Evolutionary conservation across 1,284 basidiomycete genomes (phyloP), one percentile per base, ranked within the genome.

Genomic region (Quambalaria eucalypti): DNA sequence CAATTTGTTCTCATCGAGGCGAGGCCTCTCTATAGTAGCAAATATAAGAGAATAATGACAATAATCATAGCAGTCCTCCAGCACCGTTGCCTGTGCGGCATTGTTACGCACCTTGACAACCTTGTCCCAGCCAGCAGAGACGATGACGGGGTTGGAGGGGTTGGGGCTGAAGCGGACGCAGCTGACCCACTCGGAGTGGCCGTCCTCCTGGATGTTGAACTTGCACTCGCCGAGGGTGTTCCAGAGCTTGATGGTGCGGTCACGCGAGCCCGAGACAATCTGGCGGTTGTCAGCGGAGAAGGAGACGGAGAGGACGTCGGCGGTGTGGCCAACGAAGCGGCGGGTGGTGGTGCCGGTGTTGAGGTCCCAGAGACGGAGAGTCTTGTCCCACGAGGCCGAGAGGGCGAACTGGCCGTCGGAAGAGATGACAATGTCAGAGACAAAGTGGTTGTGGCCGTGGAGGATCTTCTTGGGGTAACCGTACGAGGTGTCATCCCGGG

Each of bases 191-290:
- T 75, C 73, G 47, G 71, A 64, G 71, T 75, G 95, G 67, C 93
- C 91, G 72, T 98, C 95, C 73, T 98, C 93, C 81, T 90, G 90
- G 80, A 99, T 99, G 80, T 97, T 90, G 79, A 91, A 98, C 80
- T 98, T 99, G 84, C 95, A 98, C 81, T 99, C 95, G 77, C 95
- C 95, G 66, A 99, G 86, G 64, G 95, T 99, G 82, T 99, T 98
- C 95, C 95, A 99, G 76, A 99, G 88, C 80, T 98, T 99, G 83
- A 98, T 99, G 54, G 70, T 87, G 78, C 83, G 83, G 84, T 99
- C 95, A 71, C 95, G 88, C 64, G 90, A 92, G 57, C 91, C 95
- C 59, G 91, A 96, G 68, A 98, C 95, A 77, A 99, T 99, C 79
- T 98, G 93, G 33, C 76, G 69, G 68, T 76, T 76, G 65, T 76